phyloP scores from a whole-genome alignment of 805 yeast genomes.

The Kodamaea nitidulidarum region DNA sequence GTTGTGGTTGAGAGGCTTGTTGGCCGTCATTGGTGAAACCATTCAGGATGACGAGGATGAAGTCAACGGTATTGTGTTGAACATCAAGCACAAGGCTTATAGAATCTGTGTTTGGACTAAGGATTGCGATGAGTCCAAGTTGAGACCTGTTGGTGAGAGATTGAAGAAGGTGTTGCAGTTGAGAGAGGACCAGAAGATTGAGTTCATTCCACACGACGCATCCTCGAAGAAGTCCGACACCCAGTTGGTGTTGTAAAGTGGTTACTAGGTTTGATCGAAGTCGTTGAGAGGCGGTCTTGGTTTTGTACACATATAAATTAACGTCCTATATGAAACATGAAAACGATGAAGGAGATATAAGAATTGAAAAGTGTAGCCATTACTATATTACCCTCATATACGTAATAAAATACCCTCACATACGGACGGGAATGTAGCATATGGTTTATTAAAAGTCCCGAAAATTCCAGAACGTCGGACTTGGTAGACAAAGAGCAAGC shows the following conservation, averaged over 20 bases:
- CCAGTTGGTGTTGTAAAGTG: conserved; percentile 27
- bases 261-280: background rate
- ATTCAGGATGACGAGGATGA: conserved; percentile 78
- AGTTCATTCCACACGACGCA: conserved; percentile 69
- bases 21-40: conserved; percentile 93
- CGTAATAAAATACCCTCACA: too few species aligned
- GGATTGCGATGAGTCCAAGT: conserved; percentile 59
- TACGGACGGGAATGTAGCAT: too few species aligned
- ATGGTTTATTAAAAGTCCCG: too few species aligned
- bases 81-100: conserved; percentile 75
- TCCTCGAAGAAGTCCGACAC: conserved; percentile 37
- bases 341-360: background rate
- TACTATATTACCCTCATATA: too few species aligned
- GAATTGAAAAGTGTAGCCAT: too few species aligned
- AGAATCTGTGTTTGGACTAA: conserved; percentile 94
- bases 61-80: conserved; percentile 91
- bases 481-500: too few species aligned
- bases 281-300: background rate
- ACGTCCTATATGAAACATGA: conserved; percentile 4
- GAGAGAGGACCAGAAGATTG: conserved; percentile 69
- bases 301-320: conserved; percentile 9
- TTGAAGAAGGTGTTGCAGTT: conserved; percentile 83
- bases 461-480: too few species aligned
- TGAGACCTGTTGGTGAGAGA: conserved; percentile 75
- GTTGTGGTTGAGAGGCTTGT: conserved; percentile 84